Evolutionary conservation across 2,329 filamentous ascomycete species (phyloP).

Genomic region (Alternaria sp.): DNA sequence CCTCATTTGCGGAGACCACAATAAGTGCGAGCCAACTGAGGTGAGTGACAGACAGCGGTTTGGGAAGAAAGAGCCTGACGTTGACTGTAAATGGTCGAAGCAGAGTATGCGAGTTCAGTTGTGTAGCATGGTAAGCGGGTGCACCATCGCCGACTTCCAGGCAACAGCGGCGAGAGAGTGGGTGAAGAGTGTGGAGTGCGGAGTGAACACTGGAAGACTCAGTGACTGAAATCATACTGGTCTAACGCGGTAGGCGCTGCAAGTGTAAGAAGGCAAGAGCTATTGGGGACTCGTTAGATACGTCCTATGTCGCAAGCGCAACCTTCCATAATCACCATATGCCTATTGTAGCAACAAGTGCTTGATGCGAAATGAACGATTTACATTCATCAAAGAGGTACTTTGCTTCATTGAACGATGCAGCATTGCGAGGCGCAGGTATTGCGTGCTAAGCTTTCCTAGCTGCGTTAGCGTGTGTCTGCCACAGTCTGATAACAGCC

Average conservation of each 20-base stretch:
- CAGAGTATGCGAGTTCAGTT: slow-evolving; percentile 11
- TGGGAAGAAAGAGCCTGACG: neutral
- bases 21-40: neutral
- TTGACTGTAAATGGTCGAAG: neutral
- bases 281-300: too few species aligned
- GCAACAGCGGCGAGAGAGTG: slow-evolving; percentile 4
- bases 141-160: slow-evolving; percentile 9
- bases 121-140: slow-evolving; percentile 10
- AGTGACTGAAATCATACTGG: neutral
- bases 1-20: neutral
- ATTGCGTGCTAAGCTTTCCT: neutral
- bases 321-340: neutral
- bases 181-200: neutral
- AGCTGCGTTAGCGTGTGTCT: neutral
- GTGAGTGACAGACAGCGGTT: neutral
- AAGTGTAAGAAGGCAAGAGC: neutral
- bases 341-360: neutral
- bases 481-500: too few species aligned
- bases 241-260: neutral
- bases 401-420: neutral
- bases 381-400: neutral
- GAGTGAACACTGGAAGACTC: neutral
- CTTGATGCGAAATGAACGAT: neutral
- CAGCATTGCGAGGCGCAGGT: neutral
- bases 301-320: neutral